Conservation (phyloP, 371 early-diverging fungal species). For the Fennellomyces sp. region DNA sequence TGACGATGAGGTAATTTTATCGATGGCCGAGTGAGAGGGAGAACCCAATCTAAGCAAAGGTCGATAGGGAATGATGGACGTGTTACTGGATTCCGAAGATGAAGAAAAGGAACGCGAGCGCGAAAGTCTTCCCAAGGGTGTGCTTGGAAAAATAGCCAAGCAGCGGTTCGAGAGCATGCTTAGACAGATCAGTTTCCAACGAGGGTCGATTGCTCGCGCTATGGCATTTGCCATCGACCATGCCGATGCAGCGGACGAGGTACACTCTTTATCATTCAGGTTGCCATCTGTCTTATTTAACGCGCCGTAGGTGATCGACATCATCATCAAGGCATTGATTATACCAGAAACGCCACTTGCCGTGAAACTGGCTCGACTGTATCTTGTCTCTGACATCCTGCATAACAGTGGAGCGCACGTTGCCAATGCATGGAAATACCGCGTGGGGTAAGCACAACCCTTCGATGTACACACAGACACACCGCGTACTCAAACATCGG, state of each 20-base stretch:
- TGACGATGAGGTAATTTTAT: constrained; percentile 64
- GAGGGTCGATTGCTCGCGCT: constrained; percentile 74
- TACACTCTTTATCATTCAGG: constrained; percentile 18
- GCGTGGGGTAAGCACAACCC: constrained; percentile 53
- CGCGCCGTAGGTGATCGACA: constrained; percentile 76
- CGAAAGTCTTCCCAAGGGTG: constrained; percentile 54
- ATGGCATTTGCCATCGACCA: constrained; percentile 92
- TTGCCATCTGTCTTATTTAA: not conserved
- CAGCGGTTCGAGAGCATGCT: constrained; percentile 62
- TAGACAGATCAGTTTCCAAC: constrained; percentile 56
- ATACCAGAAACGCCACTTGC: constrained; percentile 62
- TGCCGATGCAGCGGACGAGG: constrained; percentile 81
- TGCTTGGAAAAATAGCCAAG: constrained; percentile 62
- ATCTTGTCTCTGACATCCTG: constrained; percentile 85
- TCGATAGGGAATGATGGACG: constrained; percentile 34
- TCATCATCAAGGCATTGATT: constrained; percentile 66
- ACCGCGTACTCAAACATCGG: not conserved
- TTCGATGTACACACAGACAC: not conserved
- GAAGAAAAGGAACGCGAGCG: constrained; percentile 52
- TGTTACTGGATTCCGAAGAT: constrained; percentile 51
- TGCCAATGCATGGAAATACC: constrained; percentile 87
- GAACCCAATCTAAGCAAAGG: too few relatives aligned
- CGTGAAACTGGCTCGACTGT: constrained; percentile 75
- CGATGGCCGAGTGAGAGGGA: too few relatives aligned
- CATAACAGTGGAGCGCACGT: constrained; percentile 82